phyloP scores from a whole-genome alignment of 352 stramenopile genomes.

The Globisporangium perplexum region DNA sequence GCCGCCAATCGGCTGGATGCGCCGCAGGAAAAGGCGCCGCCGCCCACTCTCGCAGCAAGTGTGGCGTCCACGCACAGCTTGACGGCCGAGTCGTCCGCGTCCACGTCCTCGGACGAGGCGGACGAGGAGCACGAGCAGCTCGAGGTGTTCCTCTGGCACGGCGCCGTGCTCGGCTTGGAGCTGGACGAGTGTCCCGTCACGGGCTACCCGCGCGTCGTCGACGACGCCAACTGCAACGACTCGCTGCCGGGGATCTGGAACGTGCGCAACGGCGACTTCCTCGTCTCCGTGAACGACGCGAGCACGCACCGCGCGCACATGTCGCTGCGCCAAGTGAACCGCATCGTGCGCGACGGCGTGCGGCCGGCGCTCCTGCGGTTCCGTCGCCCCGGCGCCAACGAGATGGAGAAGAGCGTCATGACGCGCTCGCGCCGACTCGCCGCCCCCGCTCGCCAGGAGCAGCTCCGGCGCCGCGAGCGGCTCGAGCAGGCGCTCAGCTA shows the following conservation, averaged over 20 bases:
- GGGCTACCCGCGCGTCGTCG: constrained; percentile 44
- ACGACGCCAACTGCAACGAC: constrained; percentile 47
- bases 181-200: constrained; percentile 44
- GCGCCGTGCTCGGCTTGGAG: constrained; percentile 38
- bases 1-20: not conserved
- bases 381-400: constrained; percentile 35
- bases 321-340: constrained; percentile 39
- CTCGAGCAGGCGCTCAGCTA: constrained; percentile 58
- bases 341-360: constrained; percentile 56
- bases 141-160: constrained; percentile 62
- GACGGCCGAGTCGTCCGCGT: not conserved
- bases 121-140: constrained; percentile 40
- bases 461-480: constrained; percentile 38
- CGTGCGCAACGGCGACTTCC: constrained; percentile 46
- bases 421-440: constrained; percentile 13
- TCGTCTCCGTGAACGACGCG: constrained; percentile 54
- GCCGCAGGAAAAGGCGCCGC: not conserved
- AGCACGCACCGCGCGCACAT: constrained; percentile 32
- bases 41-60: constrained; percentile 14
- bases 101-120: constrained; percentile 21
- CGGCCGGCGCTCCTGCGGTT: constrained; percentile 59
- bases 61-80: constrained; percentile 6
- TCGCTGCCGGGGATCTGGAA: constrained; percentile 65
- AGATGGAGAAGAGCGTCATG: constrained; percentile 27
- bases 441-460: constrained; percentile 11